phyloP scores from a whole-genome alignment of 345 rosid genomes.

The Passiflora organensis region DNA sequence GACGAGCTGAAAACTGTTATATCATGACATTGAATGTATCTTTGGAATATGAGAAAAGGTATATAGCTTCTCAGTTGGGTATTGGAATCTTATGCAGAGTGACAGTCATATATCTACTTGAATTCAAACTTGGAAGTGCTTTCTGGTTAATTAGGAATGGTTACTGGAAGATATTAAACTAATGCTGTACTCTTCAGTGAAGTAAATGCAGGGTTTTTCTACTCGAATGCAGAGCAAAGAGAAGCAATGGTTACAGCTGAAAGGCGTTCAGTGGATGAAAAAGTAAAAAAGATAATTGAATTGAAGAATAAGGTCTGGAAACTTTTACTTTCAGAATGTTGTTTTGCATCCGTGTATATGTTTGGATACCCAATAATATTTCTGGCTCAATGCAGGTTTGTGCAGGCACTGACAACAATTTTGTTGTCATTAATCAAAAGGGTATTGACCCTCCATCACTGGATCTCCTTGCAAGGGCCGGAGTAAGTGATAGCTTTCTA shows the following conservation, averaged over 20 bases:
- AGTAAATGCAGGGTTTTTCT: constrained; percentile 98
- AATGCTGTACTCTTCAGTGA: constrained; percentile 47
- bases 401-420: constrained; percentile 66
- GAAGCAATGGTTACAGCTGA: constrained; percentile 98
- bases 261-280: constrained; percentile 82
- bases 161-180: constrained; percentile 22
- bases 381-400: constrained; percentile 63
- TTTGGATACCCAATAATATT: neutral
- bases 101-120: neutral
- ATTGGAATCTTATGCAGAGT: neutral
- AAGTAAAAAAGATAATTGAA: constrained; percentile 80
- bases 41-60: constrained; percentile 97
- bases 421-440: constrained; percentile 89
- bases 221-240: constrained; percentile 96
- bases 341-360: neutral
- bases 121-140: neutral
- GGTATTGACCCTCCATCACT: constrained; percentile 97
- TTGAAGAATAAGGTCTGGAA: constrained; percentile 66
- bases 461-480: constrained; percentile 92
- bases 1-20: constrained; percentile 89
- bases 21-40: constrained; percentile 95
- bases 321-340: constrained; percentile 6
- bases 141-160: neutral
- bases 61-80: neutral
- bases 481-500: constrained; percentile 47